Conservation (phyloP, 83 land plant species). For the Isoetes engelmannii region DNA sequence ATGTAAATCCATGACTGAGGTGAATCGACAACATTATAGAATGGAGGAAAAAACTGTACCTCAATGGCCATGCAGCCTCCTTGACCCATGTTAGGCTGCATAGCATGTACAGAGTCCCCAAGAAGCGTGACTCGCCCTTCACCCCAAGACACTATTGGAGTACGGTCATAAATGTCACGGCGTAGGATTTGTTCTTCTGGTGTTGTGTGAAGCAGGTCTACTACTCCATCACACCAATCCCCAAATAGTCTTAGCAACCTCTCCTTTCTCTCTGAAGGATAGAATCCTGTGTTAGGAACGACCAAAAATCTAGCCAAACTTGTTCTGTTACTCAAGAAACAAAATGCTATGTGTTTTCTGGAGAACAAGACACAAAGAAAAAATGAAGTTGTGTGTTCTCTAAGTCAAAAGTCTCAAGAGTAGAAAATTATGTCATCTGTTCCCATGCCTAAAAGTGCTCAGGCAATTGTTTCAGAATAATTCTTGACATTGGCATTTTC, state of each 20-base stretch:
- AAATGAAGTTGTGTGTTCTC: too few relatives aligned
- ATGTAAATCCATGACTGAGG: too few relatives aligned
- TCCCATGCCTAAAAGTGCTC: too few relatives aligned
- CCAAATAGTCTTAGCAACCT: constrained; percentile 64
- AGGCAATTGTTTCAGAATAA: too few relatives aligned
- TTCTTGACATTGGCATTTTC: too few relatives aligned
- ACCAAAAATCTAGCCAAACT: background rate
- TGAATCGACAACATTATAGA: too few relatives aligned
- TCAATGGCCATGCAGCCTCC: constrained; percentile 99
- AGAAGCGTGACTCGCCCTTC: constrained; percentile 78
- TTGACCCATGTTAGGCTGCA: constrained; percentile 98
- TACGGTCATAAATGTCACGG: constrained; percentile 82
- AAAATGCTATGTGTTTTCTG: too few relatives aligned
- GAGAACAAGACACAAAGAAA: too few relatives aligned
- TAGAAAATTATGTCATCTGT: too few relatives aligned
- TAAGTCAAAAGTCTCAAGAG: too few relatives aligned
- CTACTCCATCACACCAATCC: constrained; percentile 81
- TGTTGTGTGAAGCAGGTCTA: constrained; percentile 69
- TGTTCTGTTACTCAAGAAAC: too few relatives aligned
- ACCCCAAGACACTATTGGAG: constrained; percentile 70
- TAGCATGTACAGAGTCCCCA: constrained; percentile 90
- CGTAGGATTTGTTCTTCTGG: constrained; percentile 82
- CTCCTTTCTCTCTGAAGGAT: constrained; percentile 54
- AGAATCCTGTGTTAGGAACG: background rate
- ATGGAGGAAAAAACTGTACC: too few relatives aligned